Evolutionary conservation across 305 asterid species (phyloP), one percentile per base, ranked within the genome.

Genomic region (Fraxinus sp.): DNA sequence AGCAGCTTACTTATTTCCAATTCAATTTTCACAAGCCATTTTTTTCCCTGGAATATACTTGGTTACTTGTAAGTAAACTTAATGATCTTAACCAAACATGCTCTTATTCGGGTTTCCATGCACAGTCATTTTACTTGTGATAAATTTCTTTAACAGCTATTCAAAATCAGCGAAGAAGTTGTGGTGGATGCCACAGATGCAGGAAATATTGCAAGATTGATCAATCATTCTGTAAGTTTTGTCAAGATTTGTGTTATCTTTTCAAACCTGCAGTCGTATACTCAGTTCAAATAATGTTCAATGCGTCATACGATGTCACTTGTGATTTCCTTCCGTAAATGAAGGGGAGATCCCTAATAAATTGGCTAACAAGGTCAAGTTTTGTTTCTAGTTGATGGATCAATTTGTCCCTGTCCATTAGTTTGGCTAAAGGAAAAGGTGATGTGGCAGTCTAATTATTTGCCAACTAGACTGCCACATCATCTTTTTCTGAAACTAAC

Each of bases 131-230:
- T 30, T 71, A 71, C 46, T 16, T 33, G 77, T 6, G 24, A 13
- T 79, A 84, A 81, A 83, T 80, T 76, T 77, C 14, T 81, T 57
- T 83, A 68, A 0, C 96, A 96, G 99, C 87, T 96, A 84, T 96
- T 96, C 90, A 96, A 96, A 92, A 93, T 96, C 86, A 93, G 97
- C 79, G 99, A 96, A 87, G 99, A 96, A 82, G 97, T 96, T 3
- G 98, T 96, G 86, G 97, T 96, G 76, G 99, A 96, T 85, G 98
- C 99, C 72, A 96, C 99, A 49, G 98, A 95, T 83, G 92, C 97
- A 70, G 99, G 99, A 85, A 96, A 95, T 87, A 92, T 96, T 83
- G 99, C 99, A 26, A 97, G 98, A 79, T 86, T 96, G 85, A 95
- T 96, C 83, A 96, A 96, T 87, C 99, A 96, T 83, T 96, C 99